phyloP scores from a whole-genome alignment of 345 rosid genomes.

The Gossypium turneri region DNA sequence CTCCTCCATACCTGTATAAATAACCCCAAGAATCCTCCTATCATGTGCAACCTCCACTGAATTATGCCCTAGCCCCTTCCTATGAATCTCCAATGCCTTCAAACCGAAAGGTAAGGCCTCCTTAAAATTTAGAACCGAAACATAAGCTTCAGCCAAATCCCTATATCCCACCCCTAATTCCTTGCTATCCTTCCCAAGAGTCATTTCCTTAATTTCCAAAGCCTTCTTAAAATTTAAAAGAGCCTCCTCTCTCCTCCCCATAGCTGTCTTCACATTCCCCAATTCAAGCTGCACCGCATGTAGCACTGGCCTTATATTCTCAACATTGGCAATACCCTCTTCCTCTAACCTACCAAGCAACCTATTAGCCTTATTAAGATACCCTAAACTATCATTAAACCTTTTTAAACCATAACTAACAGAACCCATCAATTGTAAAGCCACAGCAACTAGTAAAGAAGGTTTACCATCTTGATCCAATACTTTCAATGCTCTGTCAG shows the following conservation, averaged over 20 bases:
- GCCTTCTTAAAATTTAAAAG: conserved; percentile 63
- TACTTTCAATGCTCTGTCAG: conserved; percentile 56
- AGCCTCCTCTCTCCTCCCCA: conserved; percentile 94
- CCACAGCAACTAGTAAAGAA: conserved; percentile 57
- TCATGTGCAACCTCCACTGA: conserved; percentile 88
- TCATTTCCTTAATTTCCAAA: conserved; percentile 71
- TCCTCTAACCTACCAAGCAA: conserved; percentile 49
- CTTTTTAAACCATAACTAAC: conserved; percentile 54
- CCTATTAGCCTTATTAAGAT: conserved; percentile 76
- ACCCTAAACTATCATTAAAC: conserved; percentile 78
- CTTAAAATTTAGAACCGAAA: conserved; percentile 74
- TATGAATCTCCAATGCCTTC: conserved; percentile 80
- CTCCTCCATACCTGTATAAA: conserved; percentile 77
- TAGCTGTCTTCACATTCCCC: conserved; percentile 74
- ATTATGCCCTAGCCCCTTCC: conserved; percentile 55
- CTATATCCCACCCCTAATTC: conserved; percentile 79
- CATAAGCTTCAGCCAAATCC: conserved; percentile 74
- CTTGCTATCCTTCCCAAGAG: conserved; percentile 59
- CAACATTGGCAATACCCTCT: conserved; percentile 37
- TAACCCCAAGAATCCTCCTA: conserved; percentile 82
- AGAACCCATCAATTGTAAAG: conserved; percentile 77
- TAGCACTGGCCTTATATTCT: conserved; percentile 59
- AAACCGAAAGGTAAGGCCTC: conserved; percentile 69
- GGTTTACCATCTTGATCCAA: conserved; percentile 53
- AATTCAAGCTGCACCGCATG: conserved; percentile 76